Base-by-base conservation (phyloP, 163 green algal species). In the Prototheca wickerhamii region DNA sequence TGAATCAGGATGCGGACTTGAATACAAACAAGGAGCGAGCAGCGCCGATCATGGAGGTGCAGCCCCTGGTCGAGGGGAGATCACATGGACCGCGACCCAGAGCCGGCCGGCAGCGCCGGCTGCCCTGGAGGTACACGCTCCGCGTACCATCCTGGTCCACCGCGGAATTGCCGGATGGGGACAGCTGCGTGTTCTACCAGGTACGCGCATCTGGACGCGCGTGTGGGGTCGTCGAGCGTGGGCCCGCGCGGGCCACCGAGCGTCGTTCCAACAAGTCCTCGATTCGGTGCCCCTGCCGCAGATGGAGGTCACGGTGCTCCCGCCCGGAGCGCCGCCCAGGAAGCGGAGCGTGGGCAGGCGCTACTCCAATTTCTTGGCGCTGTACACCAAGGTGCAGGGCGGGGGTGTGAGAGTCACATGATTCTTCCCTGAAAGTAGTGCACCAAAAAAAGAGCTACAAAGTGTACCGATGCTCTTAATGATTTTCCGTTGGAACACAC, bases 281-380 rank as follows among this genome's bases (percentile, higher is more conserved):
- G 17, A 58, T 40, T 21, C 5, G 29, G 8, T 4, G 28, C 1
- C 52, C 10, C 21, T 26, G 6, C 3, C 32, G 43, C 67, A 74
- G 67, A 50, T 74, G 67, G 75, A 82, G 62, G 75, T 82, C 25
- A 74, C 67, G 17, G 72, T 82, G 46, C 35, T 82, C 25, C 71
- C 75, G 21, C 75, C 75, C 7, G 62, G 73, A 4, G 68, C 62
- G n/a, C 60, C 69, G 4, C 43, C 75, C 0, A 63, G 65, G 25
- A 69, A 46, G 23, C 71, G 75, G 26, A 77, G 71, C 35, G 71
- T 82, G 32, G 63, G 76, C 28, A 57, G 75, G 4, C 71, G 75
- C 35, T 82, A 72, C 72, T 73, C 53, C 63, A 68, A 68, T 59
- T 82, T 82, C 35, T 40, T 64, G n/a, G 73, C 70, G 34, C 68